Evolutionary conservation across 78 protist species (phyloP), one percentile per base, ranked within the genome.

Genomic region (Tieghemostelium lacteum): DNA sequence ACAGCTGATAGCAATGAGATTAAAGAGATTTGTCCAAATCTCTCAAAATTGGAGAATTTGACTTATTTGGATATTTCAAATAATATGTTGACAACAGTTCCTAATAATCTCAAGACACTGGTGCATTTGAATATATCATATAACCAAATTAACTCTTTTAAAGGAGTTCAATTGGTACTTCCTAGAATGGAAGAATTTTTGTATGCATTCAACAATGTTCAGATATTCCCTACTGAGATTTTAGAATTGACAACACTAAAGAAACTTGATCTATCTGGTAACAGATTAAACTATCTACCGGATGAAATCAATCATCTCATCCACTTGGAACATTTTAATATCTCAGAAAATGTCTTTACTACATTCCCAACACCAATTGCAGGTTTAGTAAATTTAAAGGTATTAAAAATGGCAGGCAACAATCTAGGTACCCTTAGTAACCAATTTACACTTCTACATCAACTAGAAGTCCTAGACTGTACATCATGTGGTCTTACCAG

Each of bases 301-400:
- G 91, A 83, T 16, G 91, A 83, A 49, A 83, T 83, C 6, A 49
- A 58, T 34, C 39, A 69, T 33, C 36, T 74, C 17, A 37, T 36
- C 1, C 22, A 71, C 16, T 73, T 83, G 26, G 39, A 55, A 0
- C 37, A 61, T 4, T 42, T 83, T 24, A 73, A 83, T 33, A 60
- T 83, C 20, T 66, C 91, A 2, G 91, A 83, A 2, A 83, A 83
- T n/a, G 31, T 52, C 1, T 83, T 83, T 28, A 83, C 91, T 7
- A 63, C 78, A 5, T 83, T 83, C n/a, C 91, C 91, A 60, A 42
- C 91, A 58, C 91, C 91, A 29, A 83, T 83, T 28, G 26, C 78
- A 28, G n/a, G 75, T 0, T 29, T 83, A 6, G 5, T 2, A 12
- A 69, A 66, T 36, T 52, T 83, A 5, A 58, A 58, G 0, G 22